phyloP scores from a whole-genome alignment of 2,329 filamentous ascomycete genomes.

The Neonectria magnoliae region DNA sequence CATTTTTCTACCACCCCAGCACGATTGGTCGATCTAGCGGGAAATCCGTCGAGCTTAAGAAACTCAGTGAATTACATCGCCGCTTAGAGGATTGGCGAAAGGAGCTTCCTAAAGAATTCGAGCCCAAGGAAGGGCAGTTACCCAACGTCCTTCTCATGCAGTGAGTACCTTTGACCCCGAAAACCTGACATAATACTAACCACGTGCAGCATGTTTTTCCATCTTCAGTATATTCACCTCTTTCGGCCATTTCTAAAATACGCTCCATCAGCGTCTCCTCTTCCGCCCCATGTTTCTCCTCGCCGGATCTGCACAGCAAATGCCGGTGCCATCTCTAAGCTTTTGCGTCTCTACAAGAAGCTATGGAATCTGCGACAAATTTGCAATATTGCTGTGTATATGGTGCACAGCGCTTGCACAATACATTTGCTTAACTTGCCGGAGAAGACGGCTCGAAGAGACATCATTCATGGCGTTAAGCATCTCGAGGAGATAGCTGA shows the following conservation, averaged over 20 bases:
- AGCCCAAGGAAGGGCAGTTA: slow-evolving; percentile 87
- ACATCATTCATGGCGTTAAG: slow-evolving; percentile 90
- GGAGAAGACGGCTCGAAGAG: slow-evolving; percentile 88
- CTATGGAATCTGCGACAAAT: slow-evolving; percentile 92
- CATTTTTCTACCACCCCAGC: slow-evolving; percentile 89
- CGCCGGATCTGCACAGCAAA: slow-evolving; percentile 91
- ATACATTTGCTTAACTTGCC: slow-evolving; percentile 94
- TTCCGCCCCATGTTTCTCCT: slow-evolving; percentile 88
- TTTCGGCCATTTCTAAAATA: slow-evolving; percentile 97
- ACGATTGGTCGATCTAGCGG: slow-evolving; percentile 71
- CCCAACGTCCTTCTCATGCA: slow-evolving; percentile 84
- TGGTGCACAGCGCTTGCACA: slow-evolving; percentile 91
- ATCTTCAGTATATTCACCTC: slow-evolving; percentile 93
- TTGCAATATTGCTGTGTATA: slow-evolving; percentile 96
- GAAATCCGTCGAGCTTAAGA: slow-evolving; percentile 88
- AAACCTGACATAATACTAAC: slow-evolving; percentile 16
- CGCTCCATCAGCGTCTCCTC: slow-evolving; percentile 79
- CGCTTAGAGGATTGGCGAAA: slow-evolving; percentile 90
- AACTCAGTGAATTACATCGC: slow-evolving; percentile 89
- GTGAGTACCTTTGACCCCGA: slow-evolving; percentile 66
- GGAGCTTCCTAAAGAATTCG: slow-evolving; percentile 84
- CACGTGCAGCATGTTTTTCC: slow-evolving; percentile 87
- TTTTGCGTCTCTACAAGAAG: slow-evolving; percentile 94
- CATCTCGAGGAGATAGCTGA: slow-evolving; percentile 96
- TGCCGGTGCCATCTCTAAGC: slow-evolving; percentile 87